These are phyloP conservation scores for Potentilla sterilis DNA, from an alignment of 306 rosid species.

Conservation along the genomic window DNA sequence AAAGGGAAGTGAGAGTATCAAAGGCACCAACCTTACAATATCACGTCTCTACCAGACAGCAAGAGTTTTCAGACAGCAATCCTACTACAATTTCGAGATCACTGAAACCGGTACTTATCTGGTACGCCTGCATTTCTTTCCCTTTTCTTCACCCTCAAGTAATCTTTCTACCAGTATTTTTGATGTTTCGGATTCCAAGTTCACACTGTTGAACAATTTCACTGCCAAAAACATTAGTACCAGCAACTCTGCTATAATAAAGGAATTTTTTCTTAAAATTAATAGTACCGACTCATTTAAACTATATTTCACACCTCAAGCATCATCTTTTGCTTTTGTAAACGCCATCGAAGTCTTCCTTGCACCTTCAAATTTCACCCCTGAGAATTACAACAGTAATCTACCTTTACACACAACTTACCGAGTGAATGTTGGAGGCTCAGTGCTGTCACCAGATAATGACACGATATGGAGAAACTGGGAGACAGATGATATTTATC, in stretches of 20 bases:
- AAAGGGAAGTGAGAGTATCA: background rate
- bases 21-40: background rate
- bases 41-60: slow-evolving; percentile 33
- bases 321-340: slow-evolving; percentile 42
- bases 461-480: slow-evolving; percentile 31
- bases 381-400: background rate
- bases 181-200: slow-evolving; percentile 36
- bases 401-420: slow-evolving; percentile 15
- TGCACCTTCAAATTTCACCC: slow-evolving; percentile 21
- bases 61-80: slow-evolving; percentile 9
- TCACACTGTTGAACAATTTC: slow-evolving; percentile 36
- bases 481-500: slow-evolving; percentile 16
- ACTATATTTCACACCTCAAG: slow-evolving; percentile 31
- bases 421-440: slow-evolving; percentile 43
- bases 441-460: background rate
- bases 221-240: background rate
- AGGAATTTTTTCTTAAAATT: slow-evolving; percentile 36
- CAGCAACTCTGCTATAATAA: slow-evolving; percentile 18
- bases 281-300: background rate
- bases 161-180: slow-evolving; percentile 33
- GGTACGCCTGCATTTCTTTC: slow-evolving; percentile 52
- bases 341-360: slow-evolving; percentile 55
- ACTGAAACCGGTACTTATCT: slow-evolving; percentile 16
- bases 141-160: slow-evolving; percentile 20
- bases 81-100: slow-evolving; percentile 20